A percentile compares a stretch with the other conserved stretches of the same genome.
These are phyloP conservation scores for Fusarium sp. DNA, from an alignment of 2,329 filamentous ascomycete species.

Conservation along the genomic window DNA sequence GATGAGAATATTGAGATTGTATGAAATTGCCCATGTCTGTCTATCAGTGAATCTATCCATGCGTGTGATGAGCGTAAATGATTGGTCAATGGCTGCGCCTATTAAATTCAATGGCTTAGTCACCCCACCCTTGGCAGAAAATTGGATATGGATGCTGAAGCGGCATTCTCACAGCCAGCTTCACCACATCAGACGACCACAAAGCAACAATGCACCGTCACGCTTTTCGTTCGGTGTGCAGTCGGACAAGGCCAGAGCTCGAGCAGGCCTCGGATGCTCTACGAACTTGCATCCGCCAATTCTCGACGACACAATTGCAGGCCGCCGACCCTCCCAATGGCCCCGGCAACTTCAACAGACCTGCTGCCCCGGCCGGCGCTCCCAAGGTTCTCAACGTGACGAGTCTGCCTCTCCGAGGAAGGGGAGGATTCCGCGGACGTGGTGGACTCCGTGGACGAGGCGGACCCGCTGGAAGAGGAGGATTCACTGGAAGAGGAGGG, in stretches of 20 bases:
- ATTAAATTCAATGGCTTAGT: conserved; percentile 37
- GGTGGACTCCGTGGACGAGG: conserved; percentile 35
- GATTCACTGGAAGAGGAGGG: conserved; percentile 24
- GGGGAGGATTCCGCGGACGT: conserved; percentile 43
- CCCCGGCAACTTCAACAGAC: conserved; percentile 21
- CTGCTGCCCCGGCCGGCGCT: conserved; percentile 25
- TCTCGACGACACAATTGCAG: conserved; percentile 55
- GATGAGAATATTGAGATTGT: background rate
- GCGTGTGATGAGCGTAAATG: conserved; percentile 2
- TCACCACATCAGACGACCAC: conserved; percentile 35
- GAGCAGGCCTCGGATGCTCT: conserved; percentile 48
- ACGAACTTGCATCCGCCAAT: conserved; percentile 51
- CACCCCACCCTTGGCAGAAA: conserved; percentile 37
- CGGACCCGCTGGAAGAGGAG: conserved; percentile 19
- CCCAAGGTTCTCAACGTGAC: conserved; percentile 56
- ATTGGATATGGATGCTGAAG: conserved; percentile 37
- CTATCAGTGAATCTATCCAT: background rate
- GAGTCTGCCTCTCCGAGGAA: conserved; percentile 48
- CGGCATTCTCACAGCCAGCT: conserved; percentile 16
- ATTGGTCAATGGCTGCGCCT: conserved; percentile 33
- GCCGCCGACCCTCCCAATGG: conserved; percentile 44
- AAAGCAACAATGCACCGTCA: conserved; percentile 53
- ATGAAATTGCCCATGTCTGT: background rate
- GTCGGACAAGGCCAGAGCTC: conserved; percentile 52
- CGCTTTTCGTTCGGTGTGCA: conserved; percentile 53